Evolutionary conservation across 805 yeast genomes (phyloP).

Genomic region (Sugiyamaella smithiae): DNA sequence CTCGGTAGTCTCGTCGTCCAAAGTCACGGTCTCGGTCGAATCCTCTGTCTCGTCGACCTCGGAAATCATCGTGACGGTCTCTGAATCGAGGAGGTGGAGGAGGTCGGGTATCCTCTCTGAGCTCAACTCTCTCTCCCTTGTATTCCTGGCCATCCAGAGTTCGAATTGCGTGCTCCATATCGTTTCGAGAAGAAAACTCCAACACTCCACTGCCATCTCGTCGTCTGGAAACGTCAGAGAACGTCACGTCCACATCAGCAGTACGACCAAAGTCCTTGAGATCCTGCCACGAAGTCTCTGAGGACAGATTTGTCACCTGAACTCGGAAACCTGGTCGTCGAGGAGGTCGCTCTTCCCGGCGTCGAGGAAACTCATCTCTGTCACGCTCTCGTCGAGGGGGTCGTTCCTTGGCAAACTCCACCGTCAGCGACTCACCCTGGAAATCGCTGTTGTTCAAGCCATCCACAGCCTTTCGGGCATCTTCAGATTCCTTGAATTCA

Average conservation of each 20-base stretch:
- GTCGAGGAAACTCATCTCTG: constrained; percentile 25
- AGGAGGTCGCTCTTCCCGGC: constrained; percentile 20
- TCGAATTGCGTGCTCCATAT: constrained; percentile 65
- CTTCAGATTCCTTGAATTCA: constrained; percentile 31
- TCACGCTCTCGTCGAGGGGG: constrained; percentile 28
- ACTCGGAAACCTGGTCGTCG: constrained; percentile 25
- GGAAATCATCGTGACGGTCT: constrained; percentile 21
- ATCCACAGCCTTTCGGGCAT: constrained; percentile 31
- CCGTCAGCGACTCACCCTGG: constrained; percentile 35
- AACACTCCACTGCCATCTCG: constrained; percentile 37
- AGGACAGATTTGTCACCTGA: constrained; percentile 27
- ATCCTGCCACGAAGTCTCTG: constrained; percentile 51
- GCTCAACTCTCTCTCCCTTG: constrained; percentile 62
- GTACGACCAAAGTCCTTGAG: constrained; percentile 66
- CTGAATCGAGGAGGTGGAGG: constrained; percentile 34
- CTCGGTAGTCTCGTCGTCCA: constrained; percentile 47
- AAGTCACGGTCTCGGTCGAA: constrained; percentile 35
- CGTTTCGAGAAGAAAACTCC: constrained; percentile 53
- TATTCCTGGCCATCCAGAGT: constrained; percentile 69
- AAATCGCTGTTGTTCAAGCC: constrained; percentile 31
- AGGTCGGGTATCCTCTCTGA: constrained; percentile 63
- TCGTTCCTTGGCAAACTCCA: constrained; percentile 36
- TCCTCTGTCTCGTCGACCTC: constrained; percentile 42
- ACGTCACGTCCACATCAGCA: constrained; percentile 41
- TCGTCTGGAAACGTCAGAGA: constrained; percentile 36